Evolutionary conservation across 257 asterid species (phyloP), one percentile per base, ranked within the genome.

Genomic region (Eustoma russellianum): DNA sequence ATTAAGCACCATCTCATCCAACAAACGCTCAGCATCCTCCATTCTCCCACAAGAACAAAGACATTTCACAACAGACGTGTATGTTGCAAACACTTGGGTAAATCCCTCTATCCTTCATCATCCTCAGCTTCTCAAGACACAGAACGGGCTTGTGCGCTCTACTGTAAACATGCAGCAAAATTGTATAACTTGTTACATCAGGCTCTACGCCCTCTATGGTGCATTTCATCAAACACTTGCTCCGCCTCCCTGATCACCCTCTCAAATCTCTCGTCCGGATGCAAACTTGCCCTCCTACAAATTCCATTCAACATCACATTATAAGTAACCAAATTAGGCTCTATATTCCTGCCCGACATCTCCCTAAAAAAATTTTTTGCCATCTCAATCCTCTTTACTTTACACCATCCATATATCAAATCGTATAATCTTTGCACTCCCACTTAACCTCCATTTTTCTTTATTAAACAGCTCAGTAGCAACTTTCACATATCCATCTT

Each of bases 351-450:
- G 54, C 55, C 76, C 63, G 73, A 17, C 97, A 89, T 81, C 85
- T 89, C 95, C 52, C 45, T 63, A 0, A 83, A 44, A 73, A 86
- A 89, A 78, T 70, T 74, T 76, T 47, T 62, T 0, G 77, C 97
- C 94, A 76, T 89, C 9, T 81, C 86, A 2, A 66, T 62, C 59
- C 55, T 83, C 64, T 88, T 85, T 48, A 78, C 70, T 70, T 89
- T 89, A 65, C 87, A 89, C 94, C 95, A 89, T 56, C 97, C 97
- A 16, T 82, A 86, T 7, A 89, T 81, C 74, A 89, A 55, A 89
- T 69, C 7, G 94, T 86, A 56, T 89, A 89, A 89, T 11, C 63
- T 78, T 86, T 0, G 71, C 65, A 63, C 79, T 74, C n/a, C 67
- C 55, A 40, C 81, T 78, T 28, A 78, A 52, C 61, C 84, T 79